Evolutionary conservation across 192 early-diverging fungal species (phyloP), one percentile per base, ranked within the genome.

Genomic region (Diversispora eburnea): DNA sequence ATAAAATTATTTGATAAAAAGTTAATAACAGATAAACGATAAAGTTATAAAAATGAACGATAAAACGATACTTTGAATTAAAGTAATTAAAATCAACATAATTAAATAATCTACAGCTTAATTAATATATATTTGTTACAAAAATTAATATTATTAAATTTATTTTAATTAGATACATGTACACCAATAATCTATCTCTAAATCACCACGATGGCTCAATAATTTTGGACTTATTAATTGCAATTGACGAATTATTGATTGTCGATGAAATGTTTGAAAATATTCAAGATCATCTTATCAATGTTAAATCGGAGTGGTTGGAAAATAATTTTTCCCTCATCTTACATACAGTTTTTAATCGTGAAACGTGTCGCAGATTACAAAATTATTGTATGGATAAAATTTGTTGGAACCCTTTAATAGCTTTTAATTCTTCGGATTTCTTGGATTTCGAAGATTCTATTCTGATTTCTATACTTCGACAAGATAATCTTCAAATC

Each of bases 211-310:
- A 72, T 61, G 70, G 70, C 8, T 47, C 20, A 9, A 43, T 33
- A 4, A 72, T 72, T 22, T 19, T 72, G 19, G 51, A 72, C 48
- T 19, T 72, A 5, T 33, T 72, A 20, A 42, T 72, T 15, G 70
- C 70, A 17, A 8, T 45, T 12, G 70, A 72, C 42, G 70, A 72
- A 51, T 52, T 72, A n/a, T 55, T 70, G 19, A 70, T 70, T 17
- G 20, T 22, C 3, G 15, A 70, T 52, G 67, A 57, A 3, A n/a
- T 70, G 13, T 15, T 70, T 8, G 22, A 5, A 25, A n/a, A 42
- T 6, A 72, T 72, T 39, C 70, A 72, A 51, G 46, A 72, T n/a
- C 70, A 72, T 48, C 20, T 72, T 5, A 59, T 59, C 7, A 60
- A 43, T 7, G 59, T 33, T 19, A 62, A 72, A 61, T 22, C 56